Base-by-base conservation (phyloP, 352 stramenopile species). In the Globisporangium ultimum region DNA sequence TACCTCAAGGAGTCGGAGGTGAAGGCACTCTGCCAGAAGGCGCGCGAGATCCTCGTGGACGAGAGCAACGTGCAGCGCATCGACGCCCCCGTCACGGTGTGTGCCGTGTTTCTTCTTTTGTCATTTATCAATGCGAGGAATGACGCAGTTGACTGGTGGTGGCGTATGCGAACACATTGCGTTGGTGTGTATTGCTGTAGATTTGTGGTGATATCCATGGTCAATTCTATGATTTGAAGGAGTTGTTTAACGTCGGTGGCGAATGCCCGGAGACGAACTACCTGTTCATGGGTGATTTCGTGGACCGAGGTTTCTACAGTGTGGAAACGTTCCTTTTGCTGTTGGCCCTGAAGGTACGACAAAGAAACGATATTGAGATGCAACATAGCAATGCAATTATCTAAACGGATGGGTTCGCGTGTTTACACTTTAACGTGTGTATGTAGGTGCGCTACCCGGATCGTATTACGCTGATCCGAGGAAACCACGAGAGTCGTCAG, bases 271-370 rank as follows among this genome's bases (percentile, higher is more conserved):
- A 99, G 68, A 99, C 97, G 60, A 99, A 99, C 74, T 99, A 99
- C 77, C 77, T 99, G 7, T 99, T 99, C 73, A 94, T 99, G 70
- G 98, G 98, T 21, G 98, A 99, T 74, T 99, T 99, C 76, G 98
- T 99, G 45, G 98, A 99, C 72, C 90, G 98, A 46, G 98, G 98
- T 10, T 99, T 98, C 71, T 99, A 99, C 80, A 98, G 88, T 70
- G 96, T 99, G 10, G 98, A 99, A 76, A 99, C 97, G 9, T 99
- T 99, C 65, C 61, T 99, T 14, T 73, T 99, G 45, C 78, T 99
- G 7, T 79, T 99, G 7, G 96, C 96, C 6, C 81, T 99, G 7
- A 99, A 99, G 77, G 97, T 99, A 32, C 36, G 60, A 20, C 10
- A 7, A 46, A 15, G 18, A 46, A 47, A 32, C 9, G 38, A 49